These are phyloP conservation scores for Heliocybe sulcata DNA, from an alignment of 1,284 basidiomycete genomes.

Conservation along the genomic window DNA sequence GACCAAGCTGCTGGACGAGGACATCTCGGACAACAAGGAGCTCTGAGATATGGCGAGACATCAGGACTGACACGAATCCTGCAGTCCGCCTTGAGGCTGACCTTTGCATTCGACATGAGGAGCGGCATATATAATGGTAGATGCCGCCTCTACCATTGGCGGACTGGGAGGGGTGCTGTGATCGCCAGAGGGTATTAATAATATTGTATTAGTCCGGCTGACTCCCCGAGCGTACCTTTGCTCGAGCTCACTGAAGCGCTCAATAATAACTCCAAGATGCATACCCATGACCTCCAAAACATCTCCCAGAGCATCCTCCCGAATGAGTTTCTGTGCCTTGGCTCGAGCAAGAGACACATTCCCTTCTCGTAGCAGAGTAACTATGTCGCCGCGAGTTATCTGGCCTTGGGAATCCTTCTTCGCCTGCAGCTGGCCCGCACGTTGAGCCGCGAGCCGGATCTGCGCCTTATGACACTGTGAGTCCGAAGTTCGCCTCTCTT, in stretches of 20 bases:
- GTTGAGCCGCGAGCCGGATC: slow-evolving; percentile 54
- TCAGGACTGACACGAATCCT: not conserved
- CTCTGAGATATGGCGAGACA: slow-evolving; percentile 31
- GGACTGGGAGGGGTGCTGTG: slow-evolving; percentile 37
- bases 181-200: not conserved
- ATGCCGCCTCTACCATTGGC: slow-evolving; percentile 51
- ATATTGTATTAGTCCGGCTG: not conserved
- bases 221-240: slow-evolving; percentile 29
- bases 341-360: slow-evolving; percentile 55
- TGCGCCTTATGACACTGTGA: slow-evolving; percentile 37
- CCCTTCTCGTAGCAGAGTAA: slow-evolving; percentile 52
- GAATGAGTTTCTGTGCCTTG: slow-evolving; percentile 60
- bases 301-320: slow-evolving; percentile 55
- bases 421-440: slow-evolving; percentile 61
- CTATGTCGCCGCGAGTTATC: slow-evolving; percentile 58
- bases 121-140: slow-evolving; percentile 58
- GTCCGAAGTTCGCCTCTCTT: not conserved
- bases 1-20: slow-evolving; percentile 48
- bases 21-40: slow-evolving; percentile 45
- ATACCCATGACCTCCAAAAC: slow-evolving; percentile 59
- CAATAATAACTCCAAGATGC: slow-evolving; percentile 53
- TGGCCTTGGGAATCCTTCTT: slow-evolving; percentile 56
- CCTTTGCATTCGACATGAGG: slow-evolving; percentile 53
- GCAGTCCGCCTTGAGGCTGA: slow-evolving; percentile 13
- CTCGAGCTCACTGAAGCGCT: slow-evolving; percentile 51